Evolutionary conservation across 257 asterid species (phyloP).

Genomic region (Coffea canephora): DNA sequence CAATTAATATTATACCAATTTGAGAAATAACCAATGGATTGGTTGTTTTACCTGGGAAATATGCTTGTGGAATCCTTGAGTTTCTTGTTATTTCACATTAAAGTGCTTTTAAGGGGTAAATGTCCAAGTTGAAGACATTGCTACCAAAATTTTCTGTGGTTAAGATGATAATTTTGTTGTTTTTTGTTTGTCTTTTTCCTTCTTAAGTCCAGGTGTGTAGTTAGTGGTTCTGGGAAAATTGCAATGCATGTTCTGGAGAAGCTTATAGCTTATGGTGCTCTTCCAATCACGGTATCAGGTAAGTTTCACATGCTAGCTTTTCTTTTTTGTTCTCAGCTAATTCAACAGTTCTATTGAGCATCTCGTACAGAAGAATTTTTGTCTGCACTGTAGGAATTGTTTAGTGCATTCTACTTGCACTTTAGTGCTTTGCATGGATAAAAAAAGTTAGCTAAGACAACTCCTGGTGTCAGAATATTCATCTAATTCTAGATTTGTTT

Average conservation of each 20-base stretch:
- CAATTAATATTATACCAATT: neutral
- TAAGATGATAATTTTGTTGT: conserved; percentile 5
- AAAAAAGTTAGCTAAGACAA: neutral
- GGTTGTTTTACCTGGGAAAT: neutral
- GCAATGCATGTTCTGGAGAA: conserved; percentile 97
- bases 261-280: conserved; percentile 86
- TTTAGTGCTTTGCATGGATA: neutral
- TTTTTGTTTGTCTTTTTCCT: conserved; percentile 7
- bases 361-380: neutral
- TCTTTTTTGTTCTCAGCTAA: neutral
- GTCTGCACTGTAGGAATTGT: neutral
- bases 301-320: conserved; percentile 9
- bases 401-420: neutral
- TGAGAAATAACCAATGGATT: neutral
- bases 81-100: neutral
- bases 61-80: neutral
- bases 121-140: neutral
- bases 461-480: neutral
- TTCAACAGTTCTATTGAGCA: neutral
- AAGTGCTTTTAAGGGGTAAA: neutral
- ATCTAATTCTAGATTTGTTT: neutral
- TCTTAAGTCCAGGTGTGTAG: conserved; percentile 74
- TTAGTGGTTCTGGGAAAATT: conserved; percentile 98
- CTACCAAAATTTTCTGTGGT: neutral
- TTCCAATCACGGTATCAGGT: conserved; percentile 96